Evolutionary conservation across 805 yeast species (phyloP).

Genomic region (Hanseniaspora hatyaiensis): DNA sequence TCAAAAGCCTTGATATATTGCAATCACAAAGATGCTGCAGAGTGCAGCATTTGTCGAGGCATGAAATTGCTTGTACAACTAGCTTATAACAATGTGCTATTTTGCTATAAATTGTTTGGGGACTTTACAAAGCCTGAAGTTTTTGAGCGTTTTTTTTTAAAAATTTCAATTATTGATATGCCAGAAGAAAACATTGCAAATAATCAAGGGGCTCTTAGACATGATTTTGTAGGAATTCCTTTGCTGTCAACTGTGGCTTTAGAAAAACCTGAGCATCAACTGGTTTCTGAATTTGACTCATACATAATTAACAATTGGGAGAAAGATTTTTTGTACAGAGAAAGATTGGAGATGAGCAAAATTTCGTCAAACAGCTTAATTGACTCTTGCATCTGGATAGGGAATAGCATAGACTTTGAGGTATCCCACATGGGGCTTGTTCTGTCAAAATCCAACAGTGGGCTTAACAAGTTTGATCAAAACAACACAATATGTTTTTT

Average conservation of each 20-base stretch:
- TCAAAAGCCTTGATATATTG: slow-evolving; percentile 73
- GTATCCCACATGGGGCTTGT: slow-evolving; percentile 23
- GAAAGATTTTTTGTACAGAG: slow-evolving; percentile 55
- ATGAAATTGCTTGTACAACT: neutral
- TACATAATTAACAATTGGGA: slow-evolving; percentile 50
- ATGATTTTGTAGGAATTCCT: slow-evolving; percentile 24
- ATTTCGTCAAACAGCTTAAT: slow-evolving; percentile 72
- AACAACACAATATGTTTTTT: slow-evolving; percentile 19
- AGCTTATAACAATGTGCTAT: slow-evolving; percentile 3
- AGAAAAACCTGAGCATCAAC: slow-evolving; percentile 19
- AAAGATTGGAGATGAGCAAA: slow-evolving; percentile 67
- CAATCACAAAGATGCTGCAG: slow-evolving; percentile 26
- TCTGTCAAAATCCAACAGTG: slow-evolving; percentile 15
- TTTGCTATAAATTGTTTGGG: neutral
- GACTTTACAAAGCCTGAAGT: neutral
- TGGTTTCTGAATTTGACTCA: slow-evolving; percentile 32
- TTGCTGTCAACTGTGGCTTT: slow-evolving; percentile 19
- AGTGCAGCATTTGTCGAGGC: slow-evolving; percentile 17
- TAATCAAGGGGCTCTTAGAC: slow-evolving; percentile 5
- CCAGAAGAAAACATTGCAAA: slow-evolving; percentile 1
- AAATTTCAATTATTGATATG: slow-evolving; percentile 16
- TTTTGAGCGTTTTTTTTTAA: slow-evolving; percentile 18
- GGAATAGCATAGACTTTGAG: slow-evolving; percentile 67
- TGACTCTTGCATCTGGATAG: slow-evolving; percentile 55
- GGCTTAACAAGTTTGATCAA: slow-evolving; percentile 6